phyloP scores from a whole-genome alignment of 2,329 filamentous ascomycete species.

The Scopulariopsis brevicaulis region DNA sequence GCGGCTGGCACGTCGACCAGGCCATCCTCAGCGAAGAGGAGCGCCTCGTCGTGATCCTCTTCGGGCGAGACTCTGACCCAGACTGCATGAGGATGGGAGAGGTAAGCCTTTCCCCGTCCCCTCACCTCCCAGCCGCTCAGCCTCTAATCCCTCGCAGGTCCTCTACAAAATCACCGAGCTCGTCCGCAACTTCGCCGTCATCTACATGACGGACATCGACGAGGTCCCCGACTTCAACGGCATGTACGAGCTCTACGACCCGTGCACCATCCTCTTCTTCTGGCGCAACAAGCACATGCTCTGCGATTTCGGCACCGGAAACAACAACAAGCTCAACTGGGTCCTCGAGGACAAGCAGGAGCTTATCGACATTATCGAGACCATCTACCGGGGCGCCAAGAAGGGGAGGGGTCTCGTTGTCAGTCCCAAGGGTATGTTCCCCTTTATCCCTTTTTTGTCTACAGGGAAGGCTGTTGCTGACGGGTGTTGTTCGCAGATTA shows the following conservation, averaged over 20 bases:
- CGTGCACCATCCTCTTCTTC: conserved; percentile 67
- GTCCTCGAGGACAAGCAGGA: conserved; percentile 94
- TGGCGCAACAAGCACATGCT: conserved; percentile 6
- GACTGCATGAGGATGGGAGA: conserved; percentile 39
- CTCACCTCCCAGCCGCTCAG: background rate
- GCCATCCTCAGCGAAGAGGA: conserved; percentile 88
- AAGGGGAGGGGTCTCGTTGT: conserved; percentile 95
- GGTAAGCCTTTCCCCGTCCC: background rate
- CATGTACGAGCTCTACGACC: conserved; percentile 90
- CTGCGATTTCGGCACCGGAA: conserved; percentile 83
- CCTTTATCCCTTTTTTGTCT: background rate
- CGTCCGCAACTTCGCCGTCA: conserved; percentile 85
- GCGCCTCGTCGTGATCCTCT: conserved; percentile 84
- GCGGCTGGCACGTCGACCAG: conserved; percentile 97
- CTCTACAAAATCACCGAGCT: conserved; percentile 88
- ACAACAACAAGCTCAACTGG: conserved; percentile 98
- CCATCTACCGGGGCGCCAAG: conserved; percentile 95
- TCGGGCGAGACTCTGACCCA: conserved; percentile 75
- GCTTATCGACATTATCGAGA: conserved; percentile 96
- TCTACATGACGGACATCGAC: conserved; percentile 91
- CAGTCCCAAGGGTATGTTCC: conserved; percentile 62
- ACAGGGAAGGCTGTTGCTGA: background rate
- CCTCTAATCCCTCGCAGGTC: conserved; percentile 44
- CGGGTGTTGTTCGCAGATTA: conserved; percentile 15
- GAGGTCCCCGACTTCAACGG: conserved; percentile 87